A percentile compares a stretch with the other conserved stretches of the same genome.
Evolutionary conservation across 176 grass and related monocot genomes (phyloP).

Genomic region (Elaeis guineensis): DNA sequence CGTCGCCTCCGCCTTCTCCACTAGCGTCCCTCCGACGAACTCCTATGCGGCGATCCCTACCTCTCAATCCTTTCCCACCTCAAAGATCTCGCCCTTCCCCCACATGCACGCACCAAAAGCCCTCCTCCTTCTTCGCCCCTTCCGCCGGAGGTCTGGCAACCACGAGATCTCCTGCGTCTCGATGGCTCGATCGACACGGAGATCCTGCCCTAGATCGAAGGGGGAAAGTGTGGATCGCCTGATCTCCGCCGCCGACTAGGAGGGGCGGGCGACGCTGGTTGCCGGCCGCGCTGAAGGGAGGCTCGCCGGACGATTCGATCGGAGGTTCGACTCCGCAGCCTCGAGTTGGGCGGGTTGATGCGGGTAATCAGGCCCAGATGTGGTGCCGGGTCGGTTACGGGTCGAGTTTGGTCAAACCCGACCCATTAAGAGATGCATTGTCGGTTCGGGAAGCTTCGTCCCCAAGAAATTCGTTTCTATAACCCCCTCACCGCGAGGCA

Average conservation of each 20-base stretch:
- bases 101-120: no score
- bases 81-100: slow-evolving; percentile 12
- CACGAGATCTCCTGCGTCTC: slow-evolving; percentile 21
- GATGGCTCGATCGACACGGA: slow-evolving; percentile 31
- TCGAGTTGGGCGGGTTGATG: background rate
- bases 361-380: no score
- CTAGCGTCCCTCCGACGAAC: slow-evolving; percentile 35
- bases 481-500: no score
- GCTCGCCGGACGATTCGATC: no score
- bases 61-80: slow-evolving; percentile 30
- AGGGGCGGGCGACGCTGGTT: slow-evolving; percentile 32
- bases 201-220: slow-evolving; percentile 67
- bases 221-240: slow-evolving; percentile 39
- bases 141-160: slow-evolving; percentile 3
- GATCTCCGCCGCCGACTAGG: slow-evolving; percentile 31
- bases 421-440: no score
- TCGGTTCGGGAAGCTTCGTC: no score
- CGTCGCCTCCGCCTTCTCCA: no score
- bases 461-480: no score
- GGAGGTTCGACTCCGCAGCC: slow-evolving; percentile 19
- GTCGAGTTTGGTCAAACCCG: no score
- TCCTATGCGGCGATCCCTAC: slow-evolving; percentile 40
- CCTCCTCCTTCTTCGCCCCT: no score
- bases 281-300: slow-evolving; percentile 5
- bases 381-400: no score